Conservation (phyloP, 495 filamentous ascomycete species). For the Penicilliopsis zonata region DNA sequence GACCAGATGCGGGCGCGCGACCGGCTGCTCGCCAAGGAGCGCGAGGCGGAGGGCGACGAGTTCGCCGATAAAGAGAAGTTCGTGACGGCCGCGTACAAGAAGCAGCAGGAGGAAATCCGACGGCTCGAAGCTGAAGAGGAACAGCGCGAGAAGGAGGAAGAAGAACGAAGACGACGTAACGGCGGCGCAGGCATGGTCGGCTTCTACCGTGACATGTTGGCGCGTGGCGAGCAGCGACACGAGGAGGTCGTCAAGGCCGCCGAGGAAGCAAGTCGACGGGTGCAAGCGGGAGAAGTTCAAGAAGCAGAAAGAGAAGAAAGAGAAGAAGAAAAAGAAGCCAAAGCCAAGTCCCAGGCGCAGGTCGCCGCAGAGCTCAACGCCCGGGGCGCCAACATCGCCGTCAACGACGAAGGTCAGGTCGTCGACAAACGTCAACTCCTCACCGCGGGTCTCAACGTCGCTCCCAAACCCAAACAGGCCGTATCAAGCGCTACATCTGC, state of each 20-base stretch:
- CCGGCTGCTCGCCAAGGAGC: conserved; percentile 71
- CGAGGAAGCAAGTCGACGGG: conserved; percentile 49
- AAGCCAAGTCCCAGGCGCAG: conserved; percentile 59
- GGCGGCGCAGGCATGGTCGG: conserved; percentile 64
- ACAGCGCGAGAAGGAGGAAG: conserved; percentile 53
- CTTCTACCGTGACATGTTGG: conserved; percentile 77
- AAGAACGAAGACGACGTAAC: conserved; percentile 46
- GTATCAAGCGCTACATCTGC: conserved; percentile 20
- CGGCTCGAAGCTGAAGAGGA: conserved; percentile 74
- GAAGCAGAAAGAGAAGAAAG: conserved; percentile 10
- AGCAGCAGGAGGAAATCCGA: conserved; percentile 76
- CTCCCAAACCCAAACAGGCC: conserved; percentile 41
- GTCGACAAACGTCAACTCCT: conserved; percentile 89
- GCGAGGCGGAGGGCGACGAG: conserved; percentile 87
- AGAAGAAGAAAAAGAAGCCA: conserved; percentile 19
- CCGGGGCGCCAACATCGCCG: conserved; percentile 50
- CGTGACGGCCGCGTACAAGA: conserved; percentile 90
- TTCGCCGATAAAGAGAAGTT: conserved; percentile 95
- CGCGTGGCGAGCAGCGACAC: conserved; percentile 66
- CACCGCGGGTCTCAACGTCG: conserved; percentile 76
- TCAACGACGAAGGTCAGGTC: conserved; percentile 91
- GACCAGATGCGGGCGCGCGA: conserved; percentile 83
- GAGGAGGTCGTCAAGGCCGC: conserved; percentile 53
- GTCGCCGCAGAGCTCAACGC: conserved; percentile 62
- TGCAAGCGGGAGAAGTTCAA: conserved; percentile 27